phyloP scores from a whole-genome alignment of 345 rosid species.

The Geranium rotundifolium region DNA sequence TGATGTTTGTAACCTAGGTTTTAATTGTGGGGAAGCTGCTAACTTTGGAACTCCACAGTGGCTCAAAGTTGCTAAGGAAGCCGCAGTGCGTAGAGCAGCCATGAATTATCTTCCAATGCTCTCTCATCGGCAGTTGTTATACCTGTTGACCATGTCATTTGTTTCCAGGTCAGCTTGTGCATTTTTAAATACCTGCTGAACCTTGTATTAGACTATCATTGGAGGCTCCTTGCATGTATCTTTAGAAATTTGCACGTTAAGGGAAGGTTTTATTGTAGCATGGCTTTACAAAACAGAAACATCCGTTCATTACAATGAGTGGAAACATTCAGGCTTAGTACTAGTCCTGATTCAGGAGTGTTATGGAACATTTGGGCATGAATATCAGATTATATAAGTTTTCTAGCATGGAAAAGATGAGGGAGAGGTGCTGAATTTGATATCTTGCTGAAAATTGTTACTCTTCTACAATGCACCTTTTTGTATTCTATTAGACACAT shows the following conservation, averaged over 20 bases:
- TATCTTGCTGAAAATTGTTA: not conserved
- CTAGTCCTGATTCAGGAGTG: no score
- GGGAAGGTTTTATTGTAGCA: not conserved
- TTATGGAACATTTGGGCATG: no score
- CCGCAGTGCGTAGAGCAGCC: conserved; percentile 98
- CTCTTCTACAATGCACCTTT: not conserved
- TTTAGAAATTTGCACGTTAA: conserved; percentile 4
- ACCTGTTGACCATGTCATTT: conserved; percentile 96
- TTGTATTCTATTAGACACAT: not conserved
- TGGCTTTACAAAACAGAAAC: not conserved
- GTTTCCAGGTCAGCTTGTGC: conserved; percentile 56
- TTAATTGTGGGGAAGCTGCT: conserved; percentile 99
- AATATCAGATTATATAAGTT: not conserved
- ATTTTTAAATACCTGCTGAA: not conserved
- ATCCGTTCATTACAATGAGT: no score
- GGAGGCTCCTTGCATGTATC: conserved; percentile 7
- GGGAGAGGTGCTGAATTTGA: not conserved
- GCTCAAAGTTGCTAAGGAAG: conserved; percentile 94
- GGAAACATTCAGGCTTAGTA: no score
- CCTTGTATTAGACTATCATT: conserved; percentile 4
- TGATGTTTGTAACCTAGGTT: conserved; percentile 38
- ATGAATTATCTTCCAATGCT: conserved; percentile 99
- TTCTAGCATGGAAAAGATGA: not conserved
- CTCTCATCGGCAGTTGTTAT: conserved; percentile 92
- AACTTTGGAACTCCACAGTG: conserved; percentile 98